Evolutionary conservation across 345 rosid species (phyloP), one percentile per base, ranked within the genome.

Genomic region (Corchorus olitorius): DNA sequence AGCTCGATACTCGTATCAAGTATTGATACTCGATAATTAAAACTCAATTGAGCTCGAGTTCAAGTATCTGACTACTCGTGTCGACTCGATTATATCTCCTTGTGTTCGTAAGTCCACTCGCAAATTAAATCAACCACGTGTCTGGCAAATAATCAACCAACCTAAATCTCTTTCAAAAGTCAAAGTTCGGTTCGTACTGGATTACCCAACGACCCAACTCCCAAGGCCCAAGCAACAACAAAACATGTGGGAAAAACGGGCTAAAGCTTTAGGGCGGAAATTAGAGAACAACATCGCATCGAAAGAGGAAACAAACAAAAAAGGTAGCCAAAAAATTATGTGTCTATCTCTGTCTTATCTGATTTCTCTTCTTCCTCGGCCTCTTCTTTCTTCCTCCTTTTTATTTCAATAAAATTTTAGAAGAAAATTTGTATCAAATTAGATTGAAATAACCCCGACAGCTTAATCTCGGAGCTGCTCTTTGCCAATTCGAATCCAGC

Each of bases 331-430:
- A 12, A 48, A 12, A 22, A 6, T 22, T 14, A 2, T 14, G 8
- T 27, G 41, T 27, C 8, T 33, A 35, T 48, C 3, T 61, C 59
- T 43, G 76, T 55, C 79, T 76, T 76, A 65, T 76, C 83, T 72
- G 63, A 65, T 48, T 16, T 3, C 22, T 15, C 10, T 12, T 73
- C 61, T 19, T 56, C 61, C 17, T 11, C 67, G 58, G 59, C 74
- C 64, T 48, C 68, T 6, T 49, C 46, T 55, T 76, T 49, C 27
- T 16, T 20, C 34, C 1, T 1, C 27, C 27, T 27, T 27, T 27
- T 27, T 27, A 27, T 27, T 27, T 27, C 27, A 27, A 27, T 1
- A 0, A 27, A 27, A 27, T 27, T 27, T 27, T 27, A 27, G n/a
- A n/a, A n/a, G n/a, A n/a, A n/a, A n/a, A n/a, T n/a, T 27, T 27